Evolutionary conservation across 495 filamentous ascomycete species (phyloP), one percentile per base, ranked within the genome.

Genomic region (Penicillium turbatum): DNA sequence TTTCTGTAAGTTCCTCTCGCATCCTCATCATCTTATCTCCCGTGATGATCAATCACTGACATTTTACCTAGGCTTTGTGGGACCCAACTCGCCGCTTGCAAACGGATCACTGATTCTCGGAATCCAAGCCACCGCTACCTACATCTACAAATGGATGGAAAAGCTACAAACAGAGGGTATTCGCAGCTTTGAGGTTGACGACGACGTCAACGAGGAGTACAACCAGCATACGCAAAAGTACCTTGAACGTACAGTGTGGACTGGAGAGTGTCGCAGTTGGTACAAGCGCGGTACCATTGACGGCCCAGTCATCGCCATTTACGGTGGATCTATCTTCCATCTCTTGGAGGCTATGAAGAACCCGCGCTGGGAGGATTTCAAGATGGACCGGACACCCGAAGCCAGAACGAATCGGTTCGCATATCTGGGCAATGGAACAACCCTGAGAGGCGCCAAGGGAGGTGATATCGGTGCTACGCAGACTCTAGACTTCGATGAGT

Each of bases 321-420:
- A 60, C 32, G 54, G 57, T 1, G 63, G 63, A 11, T 61, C 66
- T 16, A 62, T 65, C 5, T 58, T 77, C 27, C 74, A 78, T 46
- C 81, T 77, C 59, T 72, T 79, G 31, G 77, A 82, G 39, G 67
- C 71, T 6, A 45, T 81, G 26, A 62, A 69, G 43, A 69, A 72
- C 48, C 65, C 74, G 1, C 65, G 77, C 3, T 61, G 62, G 35
- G 77, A 81, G 35, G 77, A 80, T 54, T 81, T 68, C 56, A 62
- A 77, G 3, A 50, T 58, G 10, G 17, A 55, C 69, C 55, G 65
- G 5, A 32, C 40, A 0, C 44, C 43, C 58, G 56, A 74, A 72
- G 47, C 56, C 37, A 57, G 59, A 5, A 59, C 55, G 6, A 79
- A 80, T 42, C 61, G 77, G 30, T 80, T 79, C 58, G 61, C 68